phyloP scores from a whole-genome alignment of 2,329 filamentous ascomycete genomes.

The Aspergillus clavatus region DNA sequence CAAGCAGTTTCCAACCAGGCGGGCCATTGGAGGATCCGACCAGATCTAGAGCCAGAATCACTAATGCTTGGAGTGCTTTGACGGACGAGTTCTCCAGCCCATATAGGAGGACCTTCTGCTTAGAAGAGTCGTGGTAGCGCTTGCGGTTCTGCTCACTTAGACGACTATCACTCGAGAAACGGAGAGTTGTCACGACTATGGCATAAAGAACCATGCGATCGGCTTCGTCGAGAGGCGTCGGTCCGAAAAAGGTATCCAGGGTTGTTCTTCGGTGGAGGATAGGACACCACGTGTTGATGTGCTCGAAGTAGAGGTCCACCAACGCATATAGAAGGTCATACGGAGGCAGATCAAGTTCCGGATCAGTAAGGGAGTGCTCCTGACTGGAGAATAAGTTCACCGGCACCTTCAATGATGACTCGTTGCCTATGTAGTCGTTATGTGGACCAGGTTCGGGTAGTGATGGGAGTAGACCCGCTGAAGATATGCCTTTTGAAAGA shows the following conservation, averaged over 20 bases:
- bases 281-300: conserved; percentile 80
- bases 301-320: conserved; percentile 72
- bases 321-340: conserved; percentile 69
- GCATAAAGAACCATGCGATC: conserved; percentile 80
- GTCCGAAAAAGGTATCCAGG: conserved; percentile 74
- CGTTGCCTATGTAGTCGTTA: conserved; percentile 42
- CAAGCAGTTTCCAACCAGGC: conserved; percentile 87
- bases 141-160: conserved; percentile 68
- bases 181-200: conserved; percentile 81
- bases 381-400: conserved; percentile 51
- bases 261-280: conserved; percentile 83
- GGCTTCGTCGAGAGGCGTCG: conserved; percentile 69
- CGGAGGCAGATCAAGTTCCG: conserved; percentile 66
- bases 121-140: conserved; percentile 74
- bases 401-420: conserved; percentile 54
- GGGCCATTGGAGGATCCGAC: conserved; percentile 84
- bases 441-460: conserved; percentile 16
- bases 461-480: conserved; percentile 22
- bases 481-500: conserved; percentile 19
- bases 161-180: conserved; percentile 72
- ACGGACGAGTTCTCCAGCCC: conserved; percentile 87
- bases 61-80: conserved; percentile 78
- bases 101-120: conserved; percentile 80
- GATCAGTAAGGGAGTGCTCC: conserved; percentile 42
- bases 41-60: conserved; percentile 79